Base-by-base conservation (phyloP, 148 eudicot species). In the Persicaria maculosa region DNA sequence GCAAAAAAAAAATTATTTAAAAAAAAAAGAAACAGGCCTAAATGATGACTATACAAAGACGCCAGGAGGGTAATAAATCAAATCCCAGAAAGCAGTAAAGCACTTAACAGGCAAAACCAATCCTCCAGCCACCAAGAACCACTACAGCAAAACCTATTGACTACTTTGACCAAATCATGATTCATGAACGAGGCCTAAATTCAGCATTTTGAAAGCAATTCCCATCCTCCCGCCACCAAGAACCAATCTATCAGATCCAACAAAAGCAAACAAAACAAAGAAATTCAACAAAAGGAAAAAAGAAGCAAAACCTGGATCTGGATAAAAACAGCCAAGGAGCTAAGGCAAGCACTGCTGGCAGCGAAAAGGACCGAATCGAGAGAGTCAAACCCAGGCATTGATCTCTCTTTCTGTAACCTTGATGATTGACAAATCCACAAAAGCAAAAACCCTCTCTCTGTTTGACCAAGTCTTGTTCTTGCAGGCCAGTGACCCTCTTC, bases 231-330 rank as follows among this genome's bases (percentile, higher is more conserved):
- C 16, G 72, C 4, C n/a, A 47, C 52, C 58, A 50, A 72, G 50
- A 45, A 10, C 22, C 40, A 52, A 48, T 11, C 40, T 40, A 20
- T 16, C 62, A 72, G 57, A 9, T 45, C 16, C 50, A 68, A 9
- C 43, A 0, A 50, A 58, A 9, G n/a, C 11, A 7, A 10, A 1
- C 22, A 36, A 46, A 58, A 45, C 12, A 31, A 45, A 14, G 48
- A 50, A 31, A 75, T 11, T 25, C 45, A 57, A 6, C 40, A 31
- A 31, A 31, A 31, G 40, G 40, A 31, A 31, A 8, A 54, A 50
- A 55, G 70, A 64, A 74, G 7, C 6, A 62, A 31, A 16, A 89
- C 93, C 98, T 94, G 98, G 92, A 88, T 88, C 93, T 94, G 98
- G 73, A 94, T 20, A 74, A 90, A 91, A 72, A 83, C 40, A 20